Percentiles rank a stretch among this genome's conserved stretches.
These are phyloP conservation scores for Neonectria faginata DNA, from an alignment of 2,329 filamentous ascomycete genomes.

Conservation along the genomic window DNA sequence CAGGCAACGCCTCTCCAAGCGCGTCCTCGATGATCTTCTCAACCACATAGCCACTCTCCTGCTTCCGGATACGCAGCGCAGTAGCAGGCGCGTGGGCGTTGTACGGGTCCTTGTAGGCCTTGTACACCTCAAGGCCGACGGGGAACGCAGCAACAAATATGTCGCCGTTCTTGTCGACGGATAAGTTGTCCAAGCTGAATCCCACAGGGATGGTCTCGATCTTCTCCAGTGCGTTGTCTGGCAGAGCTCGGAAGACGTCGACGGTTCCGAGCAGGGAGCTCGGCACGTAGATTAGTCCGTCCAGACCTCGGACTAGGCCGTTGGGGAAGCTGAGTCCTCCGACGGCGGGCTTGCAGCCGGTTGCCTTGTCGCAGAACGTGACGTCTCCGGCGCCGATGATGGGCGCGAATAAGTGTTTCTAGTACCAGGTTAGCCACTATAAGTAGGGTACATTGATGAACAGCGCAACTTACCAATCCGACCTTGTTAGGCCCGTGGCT, in stretches of 20 bases:
- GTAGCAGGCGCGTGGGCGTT: constrained; percentile 21
- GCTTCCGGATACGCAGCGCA: constrained; percentile 28
- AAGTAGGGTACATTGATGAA: fast-evolving
- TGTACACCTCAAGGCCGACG: constrained; percentile 21
- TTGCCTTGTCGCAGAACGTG: constrained; percentile 40
- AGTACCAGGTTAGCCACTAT: neutral
- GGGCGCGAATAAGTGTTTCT: constrained; percentile 36
- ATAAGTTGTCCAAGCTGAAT: constrained; percentile 40
- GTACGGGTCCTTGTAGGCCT: constrained; percentile 33
- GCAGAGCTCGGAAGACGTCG: constrained; percentile 25
- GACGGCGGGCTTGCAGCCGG: constrained; percentile 39
- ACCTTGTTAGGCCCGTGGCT: constrained; percentile 36
- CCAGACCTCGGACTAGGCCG: constrained; percentile 42
- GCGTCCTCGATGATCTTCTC: constrained; percentile 42
- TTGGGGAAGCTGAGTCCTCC: constrained; percentile 47
- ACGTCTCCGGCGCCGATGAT: constrained; percentile 46
- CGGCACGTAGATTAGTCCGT: constrained; percentile 49
- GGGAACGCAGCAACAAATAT: constrained; percentile 39
- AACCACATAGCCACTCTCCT: constrained; percentile 22
- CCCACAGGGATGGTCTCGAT: constrained; percentile 23
- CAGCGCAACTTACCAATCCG: constrained; percentile 28
- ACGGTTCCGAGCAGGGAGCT: constrained; percentile 40
- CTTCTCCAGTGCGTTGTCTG: constrained; percentile 22
- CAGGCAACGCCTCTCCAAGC: constrained; percentile 33
- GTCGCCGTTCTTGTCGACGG: constrained; percentile 37